Percentiles rank a stretch among this genome's conserved stretches.
phyloP scores from a whole-genome alignment of 176 grass and related monocot species.

The Urochloa ruziziensis region DNA sequence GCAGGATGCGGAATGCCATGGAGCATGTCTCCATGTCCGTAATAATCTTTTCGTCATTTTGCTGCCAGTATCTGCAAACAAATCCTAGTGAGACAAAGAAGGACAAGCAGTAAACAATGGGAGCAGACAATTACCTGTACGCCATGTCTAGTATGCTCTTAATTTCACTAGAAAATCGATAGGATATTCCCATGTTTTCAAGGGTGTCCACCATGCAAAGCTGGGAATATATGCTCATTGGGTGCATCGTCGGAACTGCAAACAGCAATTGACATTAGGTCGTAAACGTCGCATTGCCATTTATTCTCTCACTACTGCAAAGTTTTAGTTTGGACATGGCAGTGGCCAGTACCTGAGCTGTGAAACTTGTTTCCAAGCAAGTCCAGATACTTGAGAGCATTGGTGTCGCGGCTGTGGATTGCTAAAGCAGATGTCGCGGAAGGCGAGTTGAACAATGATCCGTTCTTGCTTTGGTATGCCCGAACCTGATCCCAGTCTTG shows the following conservation, averaged over 20 bases:
- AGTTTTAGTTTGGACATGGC: background rate
- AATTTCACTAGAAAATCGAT: background rate
- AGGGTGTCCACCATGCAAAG: background rate
- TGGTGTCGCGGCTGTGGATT: constrained; percentile 34
- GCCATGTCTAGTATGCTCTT: background rate
- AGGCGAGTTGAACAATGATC: constrained; percentile 72
- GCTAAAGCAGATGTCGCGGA: constrained; percentile 47
- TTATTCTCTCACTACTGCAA: background rate
- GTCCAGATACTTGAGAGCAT: constrained; percentile 47
- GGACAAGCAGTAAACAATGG: no score
- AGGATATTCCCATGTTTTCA: background rate
- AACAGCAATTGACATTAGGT: background rate
- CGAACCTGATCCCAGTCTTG: constrained; percentile 46
- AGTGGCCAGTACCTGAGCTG: constrained; percentile 24
- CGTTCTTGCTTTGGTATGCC: constrained; percentile 52
- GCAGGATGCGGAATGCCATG: background rate
- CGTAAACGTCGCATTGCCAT: background rate
- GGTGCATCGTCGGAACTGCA: background rate
- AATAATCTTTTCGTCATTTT: background rate
- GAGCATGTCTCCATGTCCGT: constrained; percentile 1
- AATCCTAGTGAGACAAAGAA: background rate
- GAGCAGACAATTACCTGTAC: background rate
- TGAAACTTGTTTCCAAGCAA: constrained; percentile 35
- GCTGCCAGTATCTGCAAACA: background rate
- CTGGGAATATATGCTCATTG: background rate